Evolutionary conservation across 768 basidiomycete genomes (phyloP).

Genomic region (Roridomyces roridus): DNA sequence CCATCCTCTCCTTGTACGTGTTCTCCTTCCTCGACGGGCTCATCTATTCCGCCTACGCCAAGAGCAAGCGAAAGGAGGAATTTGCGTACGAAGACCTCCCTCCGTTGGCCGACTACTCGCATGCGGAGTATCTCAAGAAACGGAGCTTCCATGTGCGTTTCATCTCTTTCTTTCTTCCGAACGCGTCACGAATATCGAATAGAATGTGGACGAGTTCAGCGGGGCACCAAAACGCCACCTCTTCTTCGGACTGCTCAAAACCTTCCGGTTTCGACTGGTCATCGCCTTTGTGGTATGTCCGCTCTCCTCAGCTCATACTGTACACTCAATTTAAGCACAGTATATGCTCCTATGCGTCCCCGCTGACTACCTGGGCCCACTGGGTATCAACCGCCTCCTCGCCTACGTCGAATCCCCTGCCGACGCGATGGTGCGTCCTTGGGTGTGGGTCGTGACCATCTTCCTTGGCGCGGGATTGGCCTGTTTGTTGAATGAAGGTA

Average conservation of each 20-base stretch:
- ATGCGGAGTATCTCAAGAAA: no score
- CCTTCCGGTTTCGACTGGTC: constrained; percentile 32
- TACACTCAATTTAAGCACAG: constrained; percentile 12
- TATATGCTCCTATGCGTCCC: constrained; percentile 17
- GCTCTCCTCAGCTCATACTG: constrained; percentile 7
- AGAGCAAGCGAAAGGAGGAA: constrained; percentile 47
- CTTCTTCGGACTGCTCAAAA: constrained; percentile 50
- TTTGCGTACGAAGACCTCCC: constrained; percentile 59
- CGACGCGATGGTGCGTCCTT: constrained; percentile 58
- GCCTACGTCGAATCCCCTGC: constrained; percentile 28
- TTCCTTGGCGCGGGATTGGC: constrained; percentile 56
- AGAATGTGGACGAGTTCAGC: constrained; percentile 13
- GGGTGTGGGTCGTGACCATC: constrained; percentile 68
- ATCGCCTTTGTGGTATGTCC: constrained; percentile 30
- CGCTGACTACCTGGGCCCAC: not conserved
- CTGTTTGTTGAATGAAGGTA: constrained; percentile 24
- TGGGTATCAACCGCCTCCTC: constrained; percentile 21
- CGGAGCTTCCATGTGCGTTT: no score
- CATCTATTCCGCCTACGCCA: constrained; percentile 48
- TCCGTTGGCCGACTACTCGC: no score
- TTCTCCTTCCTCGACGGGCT: constrained; percentile 62
- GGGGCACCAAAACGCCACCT: constrained; percentile 25
- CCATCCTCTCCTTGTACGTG: constrained; percentile 45
- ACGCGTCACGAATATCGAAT: no score
- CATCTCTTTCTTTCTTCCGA: no score